These are phyloP conservation scores for Calonectria hongkongensis DNA, from an alignment of 2,329 filamentous ascomycete species.

Conservation along the genomic window DNA sequence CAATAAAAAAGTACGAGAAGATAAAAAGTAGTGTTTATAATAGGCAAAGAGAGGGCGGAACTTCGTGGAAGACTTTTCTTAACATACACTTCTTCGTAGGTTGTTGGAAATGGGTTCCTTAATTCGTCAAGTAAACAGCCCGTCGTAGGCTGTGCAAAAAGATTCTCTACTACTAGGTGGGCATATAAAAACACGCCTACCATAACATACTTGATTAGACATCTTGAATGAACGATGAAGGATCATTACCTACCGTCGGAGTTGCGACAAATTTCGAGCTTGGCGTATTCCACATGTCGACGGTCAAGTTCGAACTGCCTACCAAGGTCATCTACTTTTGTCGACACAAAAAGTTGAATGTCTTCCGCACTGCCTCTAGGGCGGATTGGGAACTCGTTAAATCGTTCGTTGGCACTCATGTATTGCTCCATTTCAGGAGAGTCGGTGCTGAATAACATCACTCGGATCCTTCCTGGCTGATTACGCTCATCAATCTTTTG, in stretches of 20 bases:
- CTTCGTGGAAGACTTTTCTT: fast-evolving
- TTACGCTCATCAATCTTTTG: slow-evolving; percentile 16
- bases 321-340: neutral
- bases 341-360: slow-evolving; percentile 27
- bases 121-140: slow-evolving; percentile 36
- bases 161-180: slow-evolving; percentile 55
- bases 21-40: neutral
- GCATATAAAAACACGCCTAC: slow-evolving; percentile 60
- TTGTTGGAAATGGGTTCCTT: neutral
- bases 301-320: neutral
- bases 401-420: neutral
- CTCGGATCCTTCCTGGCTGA: slow-evolving; percentile 20
- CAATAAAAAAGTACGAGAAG: neutral
- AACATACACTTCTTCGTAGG: slow-evolving; percentile 15
- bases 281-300: neutral
- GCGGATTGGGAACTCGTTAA: neutral
- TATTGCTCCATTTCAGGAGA: neutral
- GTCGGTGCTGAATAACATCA: slow-evolving; percentile 27
- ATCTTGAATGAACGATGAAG: fast-evolving
- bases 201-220: neutral
- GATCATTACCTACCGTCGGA: neutral
- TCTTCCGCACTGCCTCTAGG: neutral
- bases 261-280: neutral
- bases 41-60: too few species aligned
- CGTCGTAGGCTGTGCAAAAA: slow-evolving; percentile 48